Evolutionary conservation across 148 eudicot genomes (phyloP), one percentile per base, ranked within the genome.

Genomic region (Rhododendron vialii): DNA sequence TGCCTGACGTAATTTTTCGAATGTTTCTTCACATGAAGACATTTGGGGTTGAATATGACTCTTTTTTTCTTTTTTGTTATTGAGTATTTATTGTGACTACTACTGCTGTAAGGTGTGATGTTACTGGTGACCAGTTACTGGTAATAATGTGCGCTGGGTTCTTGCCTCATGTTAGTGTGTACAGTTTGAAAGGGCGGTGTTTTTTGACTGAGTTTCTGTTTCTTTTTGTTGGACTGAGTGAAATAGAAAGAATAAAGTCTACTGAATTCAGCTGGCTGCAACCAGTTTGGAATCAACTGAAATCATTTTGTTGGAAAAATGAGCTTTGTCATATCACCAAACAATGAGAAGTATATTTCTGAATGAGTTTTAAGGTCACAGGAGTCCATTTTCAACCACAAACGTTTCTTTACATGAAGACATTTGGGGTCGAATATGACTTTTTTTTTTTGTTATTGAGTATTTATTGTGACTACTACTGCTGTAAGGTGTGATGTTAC

Each of bases 241-340:
- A 38, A 57, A 83, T 24, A 18, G 36, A 22, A 28, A 63, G 48
- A 69, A 75, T 61, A 18, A 55, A 33, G 48, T 77, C 36, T 36
- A 26, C 47, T 30, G 65, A 17, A 13, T 86, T 33, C 83, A 53
- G 65, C 73, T 80, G 79, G 85, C 78, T 83, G 57, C 79, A 26
- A 28, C 41, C n/a, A 41, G 55, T 38, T 26, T 11, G 13, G 53
- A 24, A 43, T 59, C 18, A 26, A 47, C 57, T 48, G 50, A 47
- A 55, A 67, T 13, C 73, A 57, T 55, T 35, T 65, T 43, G 50
- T 59, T 59, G 63, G 65, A 9, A 22, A 35, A 41, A 11, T 12
- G 30, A 61, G 15, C 5, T 81, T 55, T 35, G 67, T 51, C 57
- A 53, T 81, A 30, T 53, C 28, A 33, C 47, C 14, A 9, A 57